Percentiles rank a stretch among this genome's conserved stretches.
Conservation (phyloP, 352 stramenopile species). For the Globisporangium perplexum region DNA sequence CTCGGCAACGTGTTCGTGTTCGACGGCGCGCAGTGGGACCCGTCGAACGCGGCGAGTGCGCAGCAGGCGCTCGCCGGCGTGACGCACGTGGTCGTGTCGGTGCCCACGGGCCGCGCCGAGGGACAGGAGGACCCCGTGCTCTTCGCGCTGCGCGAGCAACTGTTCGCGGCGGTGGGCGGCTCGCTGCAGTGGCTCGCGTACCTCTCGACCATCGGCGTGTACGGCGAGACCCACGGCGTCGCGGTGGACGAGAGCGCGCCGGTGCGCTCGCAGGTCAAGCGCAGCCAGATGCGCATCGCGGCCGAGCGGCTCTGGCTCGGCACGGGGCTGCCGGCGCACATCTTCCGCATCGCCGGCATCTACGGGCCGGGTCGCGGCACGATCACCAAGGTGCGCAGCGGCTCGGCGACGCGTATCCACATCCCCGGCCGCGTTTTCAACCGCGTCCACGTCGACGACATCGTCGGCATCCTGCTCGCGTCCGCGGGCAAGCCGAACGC, state of each 20-base stretch:
- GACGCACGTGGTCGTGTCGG: constrained; percentile 78
- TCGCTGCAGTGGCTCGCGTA: constrained; percentile 87
- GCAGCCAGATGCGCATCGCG: constrained; percentile 72
- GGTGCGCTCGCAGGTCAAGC: constrained; percentile 48
- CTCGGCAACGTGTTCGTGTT: constrained; percentile 71
- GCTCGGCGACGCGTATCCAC: constrained; percentile 59
- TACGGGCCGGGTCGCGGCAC: constrained; percentile 85
- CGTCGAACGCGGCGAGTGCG: constrained; percentile 24
- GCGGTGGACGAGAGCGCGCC: constrained; percentile 82
- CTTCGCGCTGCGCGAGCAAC: constrained; percentile 26
- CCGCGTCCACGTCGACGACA: constrained; percentile 89
- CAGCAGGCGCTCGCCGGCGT: constrained; percentile 42
- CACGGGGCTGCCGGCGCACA: constrained; percentile 56
- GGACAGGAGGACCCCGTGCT: constrained; percentile 72
- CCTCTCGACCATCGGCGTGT: constrained; percentile 92
- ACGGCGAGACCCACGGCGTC: constrained; percentile 83
- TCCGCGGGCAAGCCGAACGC: constrained; percentile 59
- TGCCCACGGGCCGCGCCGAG: constrained; percentile 40
- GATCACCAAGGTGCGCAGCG: constrained; percentile 71
- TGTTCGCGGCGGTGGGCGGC: constrained; percentile 31
- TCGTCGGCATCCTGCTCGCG: constrained; percentile 69
- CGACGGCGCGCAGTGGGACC: constrained; percentile 53
- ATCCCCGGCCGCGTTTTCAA: constrained; percentile 81
- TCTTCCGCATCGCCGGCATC: constrained; percentile 91
- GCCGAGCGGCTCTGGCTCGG: constrained; percentile 78